Conservation (phyloP, 129 eudicot species). For the Solidago caesia region DNA sequence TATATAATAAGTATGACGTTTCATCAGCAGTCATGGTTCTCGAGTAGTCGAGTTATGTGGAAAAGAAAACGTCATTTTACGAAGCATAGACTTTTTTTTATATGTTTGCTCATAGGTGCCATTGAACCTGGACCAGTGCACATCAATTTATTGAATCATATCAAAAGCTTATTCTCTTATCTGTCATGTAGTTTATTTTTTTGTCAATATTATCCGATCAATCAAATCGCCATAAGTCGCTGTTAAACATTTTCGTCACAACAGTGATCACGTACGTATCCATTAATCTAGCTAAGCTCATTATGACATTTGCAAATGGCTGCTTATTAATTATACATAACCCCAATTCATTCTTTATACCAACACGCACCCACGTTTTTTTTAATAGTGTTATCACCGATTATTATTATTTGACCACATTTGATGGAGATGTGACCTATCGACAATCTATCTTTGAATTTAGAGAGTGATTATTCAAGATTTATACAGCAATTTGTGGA, state of each 20-base stretch:
- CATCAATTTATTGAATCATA: constrained; percentile 27
- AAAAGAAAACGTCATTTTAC: constrained; percentile 10
- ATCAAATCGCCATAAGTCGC: constrained; percentile 27
- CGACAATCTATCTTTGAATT: constrained; percentile 32
- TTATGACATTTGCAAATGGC: constrained; percentile 14
- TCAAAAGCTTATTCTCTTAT: constrained; percentile 23
- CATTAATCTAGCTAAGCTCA: constrained; percentile 17
- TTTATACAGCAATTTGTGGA: constrained; percentile 31
- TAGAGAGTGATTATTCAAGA: constrained; percentile 30
- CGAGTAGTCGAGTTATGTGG: no score
- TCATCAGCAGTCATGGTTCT: no score
- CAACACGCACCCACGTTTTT: constrained; percentile 11
- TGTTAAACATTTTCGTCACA: constrained; percentile 32
- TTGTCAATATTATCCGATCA: constrained; percentile 19
- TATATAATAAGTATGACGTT: no score
- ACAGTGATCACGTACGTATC: constrained; percentile 32
- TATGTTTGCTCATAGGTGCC: constrained; percentile 17
- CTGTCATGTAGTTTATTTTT: background rate
- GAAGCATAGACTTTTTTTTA: constrained; percentile 10
- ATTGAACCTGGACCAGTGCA: constrained; percentile 35
- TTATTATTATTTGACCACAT: constrained; percentile 27
- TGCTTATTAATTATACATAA: constrained; percentile 10
- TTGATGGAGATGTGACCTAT: constrained; percentile 31
- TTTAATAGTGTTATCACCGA: constrained; percentile 21
- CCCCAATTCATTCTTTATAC: background rate